A percentile compares a stretch with the other conserved stretches of the same genome.
These are phyloP conservation scores for Mycena venus DNA, from an alignment of 768 basidiomycete species.

Conservation along the genomic window DNA sequence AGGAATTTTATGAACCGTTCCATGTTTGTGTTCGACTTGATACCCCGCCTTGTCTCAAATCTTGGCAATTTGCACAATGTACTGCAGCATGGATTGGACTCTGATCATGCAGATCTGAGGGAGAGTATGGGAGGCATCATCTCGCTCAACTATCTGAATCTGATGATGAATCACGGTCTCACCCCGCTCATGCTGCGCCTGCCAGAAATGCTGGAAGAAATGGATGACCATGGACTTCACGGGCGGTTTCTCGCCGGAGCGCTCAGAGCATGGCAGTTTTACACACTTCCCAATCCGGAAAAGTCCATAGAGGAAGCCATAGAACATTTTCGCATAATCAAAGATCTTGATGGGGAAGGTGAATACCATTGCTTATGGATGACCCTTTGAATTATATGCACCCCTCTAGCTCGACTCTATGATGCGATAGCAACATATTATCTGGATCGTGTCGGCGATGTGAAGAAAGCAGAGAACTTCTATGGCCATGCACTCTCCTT, in stretches of 20 bases:
- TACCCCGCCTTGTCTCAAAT: no score
- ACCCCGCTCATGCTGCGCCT: not conserved
- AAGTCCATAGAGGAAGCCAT: not conserved
- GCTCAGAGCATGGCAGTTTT: not conserved
- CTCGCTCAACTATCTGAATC: not conserved
- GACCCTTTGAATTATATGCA: no score
- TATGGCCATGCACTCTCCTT: not conserved
- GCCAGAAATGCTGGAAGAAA: not conserved
- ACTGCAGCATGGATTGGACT: no score
- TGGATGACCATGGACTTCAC: not conserved
- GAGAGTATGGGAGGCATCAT: not conserved
- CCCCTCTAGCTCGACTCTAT: not conserved
- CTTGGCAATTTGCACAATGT: not conserved
- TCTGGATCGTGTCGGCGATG: not conserved
- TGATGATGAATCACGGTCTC: not conserved
- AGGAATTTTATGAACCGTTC: not conserved
- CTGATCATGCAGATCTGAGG: no score
- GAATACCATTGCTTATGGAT: not conserved
- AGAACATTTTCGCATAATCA: not conserved
- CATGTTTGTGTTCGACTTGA: not conserved
- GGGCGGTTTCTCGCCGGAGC: not conserved
- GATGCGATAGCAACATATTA: slow-evolving; percentile 1
- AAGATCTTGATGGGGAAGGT: no score
- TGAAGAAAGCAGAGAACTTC: not conserved
- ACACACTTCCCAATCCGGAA: not conserved